Base-by-base conservation (phyloP, 2,329 filamentous ascomycete genomes). In the Xylaria arbuscula region DNA sequence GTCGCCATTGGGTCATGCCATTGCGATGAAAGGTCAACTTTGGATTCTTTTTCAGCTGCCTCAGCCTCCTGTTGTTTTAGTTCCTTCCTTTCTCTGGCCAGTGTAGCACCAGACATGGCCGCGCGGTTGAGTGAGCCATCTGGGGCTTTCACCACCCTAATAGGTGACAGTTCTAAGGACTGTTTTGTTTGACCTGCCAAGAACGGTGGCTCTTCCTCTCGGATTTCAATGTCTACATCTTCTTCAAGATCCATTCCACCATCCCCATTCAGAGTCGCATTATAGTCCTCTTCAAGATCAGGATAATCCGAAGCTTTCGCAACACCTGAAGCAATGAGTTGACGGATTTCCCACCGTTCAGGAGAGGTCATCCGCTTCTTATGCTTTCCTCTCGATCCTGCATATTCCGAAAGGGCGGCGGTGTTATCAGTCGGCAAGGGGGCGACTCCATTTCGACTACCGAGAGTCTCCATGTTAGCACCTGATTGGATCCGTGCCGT, bases 1-100 rank as follows among this genome's bases (percentile, higher is more conserved):
- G 90, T 89, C 15, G 93, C 91, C 94, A 99, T 97, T 0, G 96
- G 96, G 78, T 99, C 96, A 66, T 98, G 92, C 97, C 97, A 99
- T 79, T 98, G 94, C 13, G 93, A 89, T 61, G 91, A 89, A 2
- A 99, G 84, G 75, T 98, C 94, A 38, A 96, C 92, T 75, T 94
- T 92, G 0, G 89, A 87, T 71, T 93, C 89, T 69, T 96, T 89
- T 24, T 93, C 91, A 1, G 84, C 83, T n/a, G 81, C 93, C 68
- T 97, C 92, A 0, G 89, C 90, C 80, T 99, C 95, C 77, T 97
- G 92, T 76, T 97, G 93, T 69, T 93, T 90, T 73, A 98, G 75
- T 68, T 99, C 96, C 78, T 93, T 90, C 61, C 96, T 87, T 78
- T 99, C 96, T 78, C 96, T 97, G 3, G 95, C 93, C 15, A 99